phyloP scores from a whole-genome alignment of 768 basidiomycete species.

The Boletus reticuloceps region DNA sequence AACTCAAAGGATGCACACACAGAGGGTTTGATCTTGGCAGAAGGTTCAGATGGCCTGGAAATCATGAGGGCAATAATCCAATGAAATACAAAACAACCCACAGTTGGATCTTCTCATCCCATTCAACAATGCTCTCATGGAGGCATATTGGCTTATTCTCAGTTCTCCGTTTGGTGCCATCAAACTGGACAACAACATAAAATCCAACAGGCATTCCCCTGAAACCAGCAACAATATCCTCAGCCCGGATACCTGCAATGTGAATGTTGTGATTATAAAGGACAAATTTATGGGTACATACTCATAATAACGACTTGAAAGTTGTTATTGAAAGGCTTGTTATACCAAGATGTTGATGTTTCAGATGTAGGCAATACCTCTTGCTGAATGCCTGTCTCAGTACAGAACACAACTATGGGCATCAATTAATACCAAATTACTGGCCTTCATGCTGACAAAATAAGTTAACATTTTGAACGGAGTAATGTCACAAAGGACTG shows the following conservation, averaged over 20 bases:
- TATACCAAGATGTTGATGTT: no score
- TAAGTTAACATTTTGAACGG: not conserved
- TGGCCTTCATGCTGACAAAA: not conserved
- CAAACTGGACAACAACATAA: not conserved
- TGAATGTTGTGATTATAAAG: not conserved
- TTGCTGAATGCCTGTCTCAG: not conserved
- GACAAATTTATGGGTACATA: not conserved
- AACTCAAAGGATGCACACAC: constrained; percentile 2
- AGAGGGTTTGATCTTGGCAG: not conserved
- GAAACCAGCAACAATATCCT: not conserved
- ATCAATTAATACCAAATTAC: not conserved
- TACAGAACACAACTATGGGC: no score
- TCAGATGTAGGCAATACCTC: not conserved
- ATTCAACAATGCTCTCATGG: not conserved
- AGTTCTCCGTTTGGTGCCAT: not conserved
- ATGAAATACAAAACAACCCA: not conserved
- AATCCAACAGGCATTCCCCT: constrained; percentile 8
- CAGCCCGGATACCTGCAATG: constrained; percentile 5
- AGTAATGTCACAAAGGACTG: no score
- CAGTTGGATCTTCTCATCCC: not conserved
- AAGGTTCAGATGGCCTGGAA: not conserved
- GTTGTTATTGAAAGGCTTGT: not conserved
- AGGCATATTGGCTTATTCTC: not conserved
- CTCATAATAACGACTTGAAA: not conserved
- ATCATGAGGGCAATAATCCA: not conserved